Evolutionary conservation across 345 rosid species (phyloP), one percentile per base, ranked within the genome.

Genomic region (Jatropha curcas): DNA sequence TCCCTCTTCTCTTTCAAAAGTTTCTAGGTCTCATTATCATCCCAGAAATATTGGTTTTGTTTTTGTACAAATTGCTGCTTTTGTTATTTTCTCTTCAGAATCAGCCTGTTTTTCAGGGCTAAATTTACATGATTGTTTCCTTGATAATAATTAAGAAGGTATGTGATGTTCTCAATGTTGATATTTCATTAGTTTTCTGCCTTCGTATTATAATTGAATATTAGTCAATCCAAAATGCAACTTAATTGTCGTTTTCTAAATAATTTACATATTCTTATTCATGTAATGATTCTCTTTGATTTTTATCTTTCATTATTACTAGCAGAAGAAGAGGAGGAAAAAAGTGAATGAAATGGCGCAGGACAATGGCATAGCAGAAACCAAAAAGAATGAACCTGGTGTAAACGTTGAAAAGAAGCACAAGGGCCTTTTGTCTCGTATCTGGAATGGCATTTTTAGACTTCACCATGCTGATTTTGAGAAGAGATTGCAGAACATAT

Each of bases 401-500:
- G 25, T 52, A 48, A n/a, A 17, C 17, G 51, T 4, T 45, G 41
- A 67, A 81, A 84, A 83, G 85, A 89, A 83, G 80, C 75, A 74
- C 51, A 85, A 80, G 74, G 97, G 98, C 28, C 20, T 92, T 43
- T 60, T 95, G 33, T 87, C 93, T 37, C 88, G 98, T 52, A 59
- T 95, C 25, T 92, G 95, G 97, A 86, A 84, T 24, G 85, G 84
- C 12, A 67, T 94, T 45, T 92, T 90, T 73, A 82, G 89, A 45
- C 68, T 70, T 17, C 82, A 81, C 33, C 81, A 92, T 4, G 94
- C 91, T 55, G 94, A 95, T 86, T 89, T 95, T 67, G 94, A 89
- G 96, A 95, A 91, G 96, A 81, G 96, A 52, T 86, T 95, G 77
- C 82, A 89, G 64, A 72, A 84, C 78, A 91, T 95, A 57, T 85